These are phyloP conservation scores for Arthrobotrys musiformis DNA, from an alignment of 2,329 filamentous ascomycete genomes.

Conservation along the genomic window DNA sequence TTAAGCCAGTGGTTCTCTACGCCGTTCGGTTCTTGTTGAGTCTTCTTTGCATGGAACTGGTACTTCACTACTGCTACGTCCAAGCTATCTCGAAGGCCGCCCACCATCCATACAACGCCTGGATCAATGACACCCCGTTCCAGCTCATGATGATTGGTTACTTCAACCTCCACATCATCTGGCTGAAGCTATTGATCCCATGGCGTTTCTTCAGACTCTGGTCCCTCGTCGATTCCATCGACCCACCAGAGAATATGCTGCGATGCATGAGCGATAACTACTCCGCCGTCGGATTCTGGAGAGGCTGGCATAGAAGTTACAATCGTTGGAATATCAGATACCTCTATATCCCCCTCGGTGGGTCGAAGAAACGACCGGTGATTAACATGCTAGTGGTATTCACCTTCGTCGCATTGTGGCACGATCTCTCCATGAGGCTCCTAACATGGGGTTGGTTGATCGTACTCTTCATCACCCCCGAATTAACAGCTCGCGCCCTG, in stretches of 20 bases:
- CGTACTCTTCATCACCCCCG: slow-evolving; percentile 90
- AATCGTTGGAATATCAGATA: slow-evolving; percentile 96
- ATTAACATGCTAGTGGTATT: slow-evolving; percentile 86
- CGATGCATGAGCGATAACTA: slow-evolving; percentile 97
- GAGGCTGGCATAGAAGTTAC: slow-evolving; percentile 92
- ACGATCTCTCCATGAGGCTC: slow-evolving; percentile 90
- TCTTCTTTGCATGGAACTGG: slow-evolving; percentile 87
- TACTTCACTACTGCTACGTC: slow-evolving; percentile 92
- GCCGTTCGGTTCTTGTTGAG: slow-evolving; percentile 82
- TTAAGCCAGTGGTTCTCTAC: slow-evolving; percentile 78
- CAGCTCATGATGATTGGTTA: slow-evolving; percentile 91
- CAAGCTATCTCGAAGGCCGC: slow-evolving; percentile 86
- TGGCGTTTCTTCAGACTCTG: slow-evolving; percentile 99
- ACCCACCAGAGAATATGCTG: slow-evolving; percentile 98
- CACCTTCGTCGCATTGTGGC: slow-evolving; percentile 97
- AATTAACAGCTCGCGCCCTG: slow-evolving; percentile 76
- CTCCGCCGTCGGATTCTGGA: slow-evolving; percentile 90
- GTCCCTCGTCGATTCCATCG: slow-evolving; percentile 87
- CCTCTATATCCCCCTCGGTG: slow-evolving; percentile 90
- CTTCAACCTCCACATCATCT: slow-evolving; percentile 97
- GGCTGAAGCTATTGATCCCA: slow-evolving; percentile 94
- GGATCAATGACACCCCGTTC: slow-evolving; percentile 83
- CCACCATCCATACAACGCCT: slow-evolving; percentile 69
- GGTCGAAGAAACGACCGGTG: slow-evolving; percentile 71
- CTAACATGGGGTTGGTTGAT: slow-evolving; percentile 98